Evolutionary conservation across 768 basidiomycete genomes (phyloP), one percentile per base, ranked within the genome.

Genomic region (Leccinum sublutescens): DNA sequence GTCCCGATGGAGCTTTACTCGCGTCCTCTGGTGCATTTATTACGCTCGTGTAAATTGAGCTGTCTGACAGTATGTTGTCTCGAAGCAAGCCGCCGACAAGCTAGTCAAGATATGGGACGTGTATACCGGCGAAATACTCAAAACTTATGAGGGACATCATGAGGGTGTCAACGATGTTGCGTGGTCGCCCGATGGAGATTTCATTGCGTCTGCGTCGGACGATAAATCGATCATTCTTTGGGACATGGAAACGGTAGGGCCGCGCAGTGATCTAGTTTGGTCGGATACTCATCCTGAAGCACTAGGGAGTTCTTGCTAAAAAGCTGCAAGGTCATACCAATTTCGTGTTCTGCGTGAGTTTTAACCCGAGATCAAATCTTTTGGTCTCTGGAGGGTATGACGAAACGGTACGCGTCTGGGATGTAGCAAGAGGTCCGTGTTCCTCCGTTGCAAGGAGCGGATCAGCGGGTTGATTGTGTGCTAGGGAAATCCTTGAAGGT

Each of bases 381-480:
- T 78, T 98, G 55, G 97, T 91, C 15, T 95, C 93, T 21, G 97
- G 97, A 31, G 91, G 91, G 1, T 95, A 91, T 68, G 97, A 99
- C 66, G 97, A 99, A 78, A 94, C 91, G 15, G 91, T 98, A 17
- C 84, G 93, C 51, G 82, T 98, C n/a, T 98, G 96, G 96, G 95
- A 99, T 71, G 87, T 96, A 27, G 86, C 91, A 25, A 80, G 88
- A 82, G 94, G 94, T 93, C 62, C 17, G 62, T 55, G 47, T 43
- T 49, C 29, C 14, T 43, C 21, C 33, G 31, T 50, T 38, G 54
- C 29, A 36, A 19, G 29, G 33, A 8, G n/a, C 52, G 17, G 52
- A 48, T 56, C 21, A 43, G 51, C 47, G 12, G 51, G 52, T 58
- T 61, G 33, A 60, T 40, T 17, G 2, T 27, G 25, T 33, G 14